These are phyloP conservation scores for Pseudopithomyces maydicus DNA, from an alignment of 2,329 filamentous ascomycete genomes.

Conservation along the genomic window DNA sequence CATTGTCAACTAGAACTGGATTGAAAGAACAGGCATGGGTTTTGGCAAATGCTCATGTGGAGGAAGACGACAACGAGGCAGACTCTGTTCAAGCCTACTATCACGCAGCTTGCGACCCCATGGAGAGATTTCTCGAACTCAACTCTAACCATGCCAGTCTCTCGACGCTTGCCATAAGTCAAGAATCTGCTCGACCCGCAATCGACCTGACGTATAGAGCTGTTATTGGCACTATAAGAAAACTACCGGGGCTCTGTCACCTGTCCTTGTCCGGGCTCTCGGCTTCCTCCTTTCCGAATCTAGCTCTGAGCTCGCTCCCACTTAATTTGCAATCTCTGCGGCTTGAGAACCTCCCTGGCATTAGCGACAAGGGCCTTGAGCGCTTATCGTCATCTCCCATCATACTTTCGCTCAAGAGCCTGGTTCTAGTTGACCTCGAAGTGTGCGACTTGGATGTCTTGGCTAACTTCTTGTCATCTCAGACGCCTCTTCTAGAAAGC, in stretches of 20 bases:
- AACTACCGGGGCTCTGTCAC: slow-evolving; percentile 58
- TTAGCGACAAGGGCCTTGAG: slow-evolving; percentile 61
- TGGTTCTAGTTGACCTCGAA: slow-evolving; percentile 60
- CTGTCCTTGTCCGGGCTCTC: slow-evolving; percentile 61
- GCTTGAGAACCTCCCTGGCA: slow-evolving; percentile 59
- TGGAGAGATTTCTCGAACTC: slow-evolving; percentile 59
- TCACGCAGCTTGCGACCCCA: slow-evolving; percentile 52
- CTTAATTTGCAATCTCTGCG: slow-evolving; percentile 56
- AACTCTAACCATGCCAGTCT: slow-evolving; percentile 58
- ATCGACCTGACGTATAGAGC: slow-evolving; percentile 58
- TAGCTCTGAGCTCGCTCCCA: slow-evolving; percentile 59
- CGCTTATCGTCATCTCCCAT: slow-evolving; percentile 56
- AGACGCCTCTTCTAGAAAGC: slow-evolving; percentile 51
- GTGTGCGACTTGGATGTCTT: slow-evolving; percentile 58
- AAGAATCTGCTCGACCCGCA: slow-evolving; percentile 35
- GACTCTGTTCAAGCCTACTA: slow-evolving; percentile 30
- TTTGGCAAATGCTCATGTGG: slow-evolving; percentile 37
- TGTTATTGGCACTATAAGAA: slow-evolving; percentile 58
- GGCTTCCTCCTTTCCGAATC: slow-evolving; percentile 60
- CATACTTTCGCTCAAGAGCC: slow-evolving; percentile 50
- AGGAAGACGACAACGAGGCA: slow-evolving; percentile 42
- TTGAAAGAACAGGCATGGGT: slow-evolving; percentile 63
- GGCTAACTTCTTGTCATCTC: slow-evolving; percentile 55
- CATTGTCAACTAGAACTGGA: slow-evolving; percentile 59
- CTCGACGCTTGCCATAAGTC: slow-evolving; percentile 57